These are phyloP conservation scores for Alternaria ventricosa DNA, from an alignment of 2,329 filamentous ascomycete genomes.

Conservation along the genomic window DNA sequence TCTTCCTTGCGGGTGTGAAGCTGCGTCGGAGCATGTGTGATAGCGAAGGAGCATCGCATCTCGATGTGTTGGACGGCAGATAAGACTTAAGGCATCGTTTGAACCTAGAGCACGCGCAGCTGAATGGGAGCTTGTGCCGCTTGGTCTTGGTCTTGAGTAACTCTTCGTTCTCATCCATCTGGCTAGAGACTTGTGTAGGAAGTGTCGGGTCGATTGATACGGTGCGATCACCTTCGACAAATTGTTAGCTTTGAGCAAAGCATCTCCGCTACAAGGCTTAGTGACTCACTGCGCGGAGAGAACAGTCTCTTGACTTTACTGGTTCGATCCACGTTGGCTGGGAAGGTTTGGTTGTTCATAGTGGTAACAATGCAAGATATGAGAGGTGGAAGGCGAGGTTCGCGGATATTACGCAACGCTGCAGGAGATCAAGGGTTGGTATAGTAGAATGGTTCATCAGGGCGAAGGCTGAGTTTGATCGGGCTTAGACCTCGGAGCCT, in stretches of 20 bases:
- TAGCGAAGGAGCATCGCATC: background rate
- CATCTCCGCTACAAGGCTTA: background rate
- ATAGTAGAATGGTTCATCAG: too few species aligned
- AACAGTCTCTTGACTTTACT: background rate
- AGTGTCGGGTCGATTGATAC: background rate
- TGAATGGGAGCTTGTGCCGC: too few species aligned
- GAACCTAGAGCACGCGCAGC: too few species aligned
- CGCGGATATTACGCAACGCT: background rate
- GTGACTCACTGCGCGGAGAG: background rate
- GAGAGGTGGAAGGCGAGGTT: background rate
- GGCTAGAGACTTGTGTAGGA: background rate
- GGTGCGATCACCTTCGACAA: background rate
- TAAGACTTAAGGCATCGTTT: background rate
- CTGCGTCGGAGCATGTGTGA: background rate
- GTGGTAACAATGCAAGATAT: background rate
- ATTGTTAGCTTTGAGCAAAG: background rate
- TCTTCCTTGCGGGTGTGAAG: background rate
- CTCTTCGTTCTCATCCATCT: too few species aligned
- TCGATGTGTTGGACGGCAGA: background rate
- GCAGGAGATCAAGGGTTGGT: background rate
- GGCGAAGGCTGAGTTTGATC: too few species aligned
- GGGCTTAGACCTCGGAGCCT: background rate
- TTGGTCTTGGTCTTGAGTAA: too few species aligned
- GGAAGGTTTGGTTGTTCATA: background rate
- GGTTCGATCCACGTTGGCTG: too few species aligned